A percentile compares a stretch with the other conserved stretches of the same genome.
Evolutionary conservation across 352 stramenopile genomes (phyloP).

Genomic region (Paralagenidium karlingii): DNA sequence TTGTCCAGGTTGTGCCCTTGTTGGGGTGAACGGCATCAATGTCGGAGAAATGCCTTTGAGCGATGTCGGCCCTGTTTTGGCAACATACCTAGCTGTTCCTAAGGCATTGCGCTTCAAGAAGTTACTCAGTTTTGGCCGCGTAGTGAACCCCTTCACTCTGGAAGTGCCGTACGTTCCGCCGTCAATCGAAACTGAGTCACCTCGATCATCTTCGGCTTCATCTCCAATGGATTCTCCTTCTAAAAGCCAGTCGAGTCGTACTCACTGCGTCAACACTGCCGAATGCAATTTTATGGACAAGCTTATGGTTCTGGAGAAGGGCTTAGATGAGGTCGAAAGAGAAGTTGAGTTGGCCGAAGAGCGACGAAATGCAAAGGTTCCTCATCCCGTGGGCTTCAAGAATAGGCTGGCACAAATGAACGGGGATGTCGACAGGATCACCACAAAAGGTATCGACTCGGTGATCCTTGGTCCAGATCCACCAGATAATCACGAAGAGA

Average conservation of each 20-base stretch:
- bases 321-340: neutral
- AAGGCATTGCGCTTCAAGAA: slow-evolving; percentile 82
- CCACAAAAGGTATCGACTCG: slow-evolving; percentile 65
- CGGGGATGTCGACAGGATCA: slow-evolving; percentile 60
- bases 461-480: slow-evolving; percentile 63
- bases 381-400: slow-evolving; percentile 25
- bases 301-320: neutral
- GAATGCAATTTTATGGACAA: neutral
- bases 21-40: slow-evolving; percentile 66
- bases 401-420: slow-evolving; percentile 65
- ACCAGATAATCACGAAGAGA: slow-evolving; percentile 51
- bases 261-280: neutral
- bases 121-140: slow-evolving; percentile 56
- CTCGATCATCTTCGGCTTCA: neutral
- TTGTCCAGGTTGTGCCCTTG: slow-evolving; percentile 54
- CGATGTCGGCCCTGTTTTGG: slow-evolving; percentile 60
- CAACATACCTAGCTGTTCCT: slow-evolving; percentile 25
- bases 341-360: neutral
- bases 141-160: slow-evolving; percentile 60
- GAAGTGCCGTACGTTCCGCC: slow-evolving; percentile 55
- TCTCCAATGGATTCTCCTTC: too few species aligned
- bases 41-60: slow-evolving; percentile 58
- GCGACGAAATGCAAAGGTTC: slow-evolving; percentile 7
- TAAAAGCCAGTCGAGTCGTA: neutral
- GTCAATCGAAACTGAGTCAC: slow-evolving; percentile 16